These are phyloP conservation scores for Botrytis paeoniae DNA, from an alignment of 2,329 filamentous ascomycete genomes.

Conservation along the genomic window DNA sequence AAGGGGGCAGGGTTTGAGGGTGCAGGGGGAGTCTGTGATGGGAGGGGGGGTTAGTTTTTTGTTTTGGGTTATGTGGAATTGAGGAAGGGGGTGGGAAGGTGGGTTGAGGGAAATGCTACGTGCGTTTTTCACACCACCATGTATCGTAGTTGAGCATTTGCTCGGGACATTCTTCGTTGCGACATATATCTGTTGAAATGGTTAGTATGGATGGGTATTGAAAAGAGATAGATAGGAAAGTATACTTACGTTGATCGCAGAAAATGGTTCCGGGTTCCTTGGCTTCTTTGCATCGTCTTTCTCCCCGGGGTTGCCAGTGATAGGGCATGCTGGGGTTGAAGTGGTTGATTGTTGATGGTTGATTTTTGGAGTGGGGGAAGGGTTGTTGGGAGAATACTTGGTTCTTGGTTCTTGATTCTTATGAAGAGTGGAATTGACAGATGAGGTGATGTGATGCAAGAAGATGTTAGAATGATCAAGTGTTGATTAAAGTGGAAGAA, in stretches of 20 bases:
- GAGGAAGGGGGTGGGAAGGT: too few relatives aligned
- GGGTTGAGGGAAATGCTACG: background rate
- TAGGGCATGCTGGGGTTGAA: background rate
- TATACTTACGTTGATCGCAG: background rate
- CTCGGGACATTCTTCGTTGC: background rate
- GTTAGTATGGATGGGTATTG: background rate
- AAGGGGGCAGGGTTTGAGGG: background rate
- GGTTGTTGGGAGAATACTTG: too few relatives aligned
- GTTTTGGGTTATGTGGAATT: too few relatives aligned
- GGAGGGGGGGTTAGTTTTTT: background rate
- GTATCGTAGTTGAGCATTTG: background rate
- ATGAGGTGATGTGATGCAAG: background rate
- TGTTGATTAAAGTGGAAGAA: background rate
- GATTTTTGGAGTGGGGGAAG: background rate
- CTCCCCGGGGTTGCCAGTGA: background rate
- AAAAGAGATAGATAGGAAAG: background rate
- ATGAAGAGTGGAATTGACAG: background rate
- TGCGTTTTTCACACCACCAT: background rate
- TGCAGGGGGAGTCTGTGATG: background rate
- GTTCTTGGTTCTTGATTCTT: background rate
- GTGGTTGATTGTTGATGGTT: background rate
- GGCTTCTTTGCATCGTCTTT: background rate
- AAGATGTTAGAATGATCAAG: background rate
- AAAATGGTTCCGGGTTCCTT: background rate
- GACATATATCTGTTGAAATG: background rate